phyloP scores from a whole-genome alignment of 2,329 filamentous ascomycete genomes.

The Lachnellula occidentalis region DNA sequence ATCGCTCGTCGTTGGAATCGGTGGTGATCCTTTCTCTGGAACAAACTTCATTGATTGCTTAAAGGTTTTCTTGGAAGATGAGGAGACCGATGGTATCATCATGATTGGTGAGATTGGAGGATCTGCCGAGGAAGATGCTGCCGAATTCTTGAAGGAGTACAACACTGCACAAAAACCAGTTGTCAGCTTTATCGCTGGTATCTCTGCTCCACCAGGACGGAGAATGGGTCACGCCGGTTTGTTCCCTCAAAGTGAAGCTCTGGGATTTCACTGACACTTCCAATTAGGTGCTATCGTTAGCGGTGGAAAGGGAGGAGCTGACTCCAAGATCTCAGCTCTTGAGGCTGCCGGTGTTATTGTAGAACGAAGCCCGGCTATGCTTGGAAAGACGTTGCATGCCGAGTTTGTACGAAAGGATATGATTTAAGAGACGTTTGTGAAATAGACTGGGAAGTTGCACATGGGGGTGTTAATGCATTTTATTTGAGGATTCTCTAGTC shows the following conservation, averaged over 20 bases:
- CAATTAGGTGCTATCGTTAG: conserved; percentile 74
- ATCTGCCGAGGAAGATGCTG: conserved; percentile 94
- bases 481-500: conserved; percentile 22
- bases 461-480: conserved; percentile 29
- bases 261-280: conserved; percentile 13
- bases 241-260: conserved; percentile 13
- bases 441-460: conserved; percentile 24
- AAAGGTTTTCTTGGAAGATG: conserved; percentile 90
- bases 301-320: conserved; percentile 94
- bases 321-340: conserved; percentile 95
- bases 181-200: conserved; percentile 97
- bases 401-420: conserved; percentile 96
- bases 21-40: conserved; percentile 96
- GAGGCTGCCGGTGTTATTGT: conserved; percentile 92
- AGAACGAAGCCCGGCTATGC: conserved; percentile 84
- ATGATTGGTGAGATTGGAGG: conserved; percentile 99
- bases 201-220: conserved; percentile 90
- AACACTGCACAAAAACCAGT: conserved; percentile 94
- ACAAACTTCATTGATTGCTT: conserved; percentile 99
- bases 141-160: conserved; percentile 88
- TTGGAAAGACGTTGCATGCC: conserved; percentile 89
- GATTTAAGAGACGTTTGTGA: conserved; percentile 52
- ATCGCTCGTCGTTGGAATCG: conserved; percentile 96
- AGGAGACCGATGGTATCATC: conserved; percentile 97
- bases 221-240: conserved; percentile 95